Base-by-base conservation (phyloP, 2,329 filamentous ascomycete species). In the Thielaviopsis euricoi region DNA sequence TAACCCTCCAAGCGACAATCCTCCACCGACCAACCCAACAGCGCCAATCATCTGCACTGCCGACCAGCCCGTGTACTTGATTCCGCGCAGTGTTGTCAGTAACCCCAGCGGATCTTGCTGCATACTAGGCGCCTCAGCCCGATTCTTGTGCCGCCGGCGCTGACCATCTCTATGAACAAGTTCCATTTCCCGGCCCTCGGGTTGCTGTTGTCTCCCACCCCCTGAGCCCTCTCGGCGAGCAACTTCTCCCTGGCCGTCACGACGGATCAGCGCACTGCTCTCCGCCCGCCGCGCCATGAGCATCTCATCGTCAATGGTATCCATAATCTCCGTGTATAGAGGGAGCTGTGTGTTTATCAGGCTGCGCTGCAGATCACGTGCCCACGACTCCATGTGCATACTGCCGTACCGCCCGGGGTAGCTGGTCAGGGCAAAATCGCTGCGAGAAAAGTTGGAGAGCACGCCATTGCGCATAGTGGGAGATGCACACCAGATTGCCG, bases 321-420 rank as follows among this genome's bases (percentile, higher is more conserved):
- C 22, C 75, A 77, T 22, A 77, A 74, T 3, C 79, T 77, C 0
- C 87, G 71, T 7, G 77, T 72, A 61, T 86, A 82, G 61, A 83
- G 90, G 62, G 81, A 74, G 26, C 80, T 78, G n/a, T 82, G 78
- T 67, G 93, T 83, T 84, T 26, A 82, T 78, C 1, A 93, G 73
- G 65, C 85, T 88, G 58, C 81, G 80, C 66, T 94, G 87, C 0
- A 95, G 74, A 64, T 93, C 86, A 7, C 82, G 78, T 0, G 89
- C 88, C 89, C 89, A 95, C 65, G 85, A 86, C 1, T 84, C 86
- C 19, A 94, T 75, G 6, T 84, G 77, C n/a, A 91, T 76, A 56
- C 69, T 71, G 1, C 69, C 67, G 13, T 68, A 64, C 9, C 65
- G 64, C 53, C 69, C 66, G 26, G 71, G 67, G 29, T 22, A 26